Conservation (phyloP, 768 basidiomycete species). For the Mycena filopes region DNA sequence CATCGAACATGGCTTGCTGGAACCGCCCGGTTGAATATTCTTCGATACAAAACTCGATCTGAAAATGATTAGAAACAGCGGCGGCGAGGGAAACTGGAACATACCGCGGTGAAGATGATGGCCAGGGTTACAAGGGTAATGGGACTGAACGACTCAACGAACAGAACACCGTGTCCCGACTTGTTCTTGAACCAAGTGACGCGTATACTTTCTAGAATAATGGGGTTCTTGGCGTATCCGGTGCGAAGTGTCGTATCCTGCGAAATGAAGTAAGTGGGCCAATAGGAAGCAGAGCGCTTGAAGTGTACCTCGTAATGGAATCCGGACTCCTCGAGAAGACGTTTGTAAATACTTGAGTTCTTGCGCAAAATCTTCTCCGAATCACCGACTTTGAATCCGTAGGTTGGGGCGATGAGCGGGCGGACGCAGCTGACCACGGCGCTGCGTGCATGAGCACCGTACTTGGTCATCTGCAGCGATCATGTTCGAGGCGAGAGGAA, state of each 20-base stretch:
- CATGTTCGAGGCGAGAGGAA: no score
- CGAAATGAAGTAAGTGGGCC: neutral
- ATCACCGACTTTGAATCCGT: conserved; percentile 9
- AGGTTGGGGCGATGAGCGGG: conserved; percentile 9
- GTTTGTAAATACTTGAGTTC: neutral
- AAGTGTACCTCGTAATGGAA: conserved; percentile 14
- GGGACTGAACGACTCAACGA: conserved; percentile 26
- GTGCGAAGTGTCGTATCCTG: conserved; percentile 6
- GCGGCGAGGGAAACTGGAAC: neutral
- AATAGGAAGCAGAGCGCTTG: no score
- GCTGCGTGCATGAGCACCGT: conserved; percentile 18
- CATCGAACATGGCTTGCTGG: conserved; percentile 9
- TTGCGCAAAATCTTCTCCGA: neutral
- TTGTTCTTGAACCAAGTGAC: conserved; percentile 28
- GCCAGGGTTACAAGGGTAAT: conserved; percentile 30
- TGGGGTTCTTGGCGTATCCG: conserved; percentile 19
- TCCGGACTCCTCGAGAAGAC: neutral
- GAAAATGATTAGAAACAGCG: neutral
- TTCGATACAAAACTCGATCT: conserved; percentile 31
- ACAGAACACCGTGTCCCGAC: conserved; percentile 23
- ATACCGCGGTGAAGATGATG: conserved; percentile 31
- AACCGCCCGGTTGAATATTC: conserved; percentile 23
- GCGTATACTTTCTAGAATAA: conserved; percentile 28
- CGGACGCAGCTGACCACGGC: neutral
- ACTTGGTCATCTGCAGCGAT: conserved; percentile 7